A percentile compares a stretch with the other conserved stretches of the same genome.
Conservation (phyloP, 108 stramenopile genomes). For the Epithemia pelagica region DNA sequence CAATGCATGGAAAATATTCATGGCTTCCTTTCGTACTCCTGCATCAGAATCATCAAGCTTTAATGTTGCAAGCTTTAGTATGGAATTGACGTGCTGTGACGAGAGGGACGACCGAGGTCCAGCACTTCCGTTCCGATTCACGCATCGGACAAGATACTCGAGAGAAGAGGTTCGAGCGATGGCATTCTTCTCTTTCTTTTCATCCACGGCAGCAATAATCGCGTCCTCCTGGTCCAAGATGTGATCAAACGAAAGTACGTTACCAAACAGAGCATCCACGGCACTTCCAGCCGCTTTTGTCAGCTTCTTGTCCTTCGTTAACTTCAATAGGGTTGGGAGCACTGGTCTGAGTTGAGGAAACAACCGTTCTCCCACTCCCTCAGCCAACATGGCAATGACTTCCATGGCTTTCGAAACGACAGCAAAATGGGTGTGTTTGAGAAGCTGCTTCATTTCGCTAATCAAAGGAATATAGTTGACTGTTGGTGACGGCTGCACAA, state of each 20-base stretch:
- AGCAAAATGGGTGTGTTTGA: conserved; percentile 79
- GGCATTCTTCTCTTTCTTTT: conserved; percentile 76
- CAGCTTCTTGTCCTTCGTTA: conserved; percentile 86
- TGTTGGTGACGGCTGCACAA: conserved; percentile 42
- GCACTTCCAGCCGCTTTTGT: conserved; percentile 43
- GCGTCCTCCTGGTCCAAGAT: conserved; percentile 61
- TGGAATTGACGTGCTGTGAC: conserved; percentile 21
- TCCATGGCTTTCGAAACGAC: conserved; percentile 67
- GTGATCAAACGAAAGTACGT: conserved; percentile 69
- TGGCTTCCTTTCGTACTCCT: conserved; percentile 53
- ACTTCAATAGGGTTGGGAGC: conserved; percentile 36
- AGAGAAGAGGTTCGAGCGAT: conserved; percentile 49
- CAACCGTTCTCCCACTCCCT: conserved; percentile 77
- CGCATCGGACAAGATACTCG: conserved; percentile 64
- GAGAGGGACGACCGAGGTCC: conserved; percentile 48
- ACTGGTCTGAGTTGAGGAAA: conserved; percentile 68
- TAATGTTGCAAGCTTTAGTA: conserved; percentile 33
- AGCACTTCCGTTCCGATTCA: conserved; percentile 32
- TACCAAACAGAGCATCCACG: conserved; percentile 73
- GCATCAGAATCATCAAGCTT: conserved; percentile 79
- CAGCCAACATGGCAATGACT: conserved; percentile 71
- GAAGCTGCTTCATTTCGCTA: conserved; percentile 56
- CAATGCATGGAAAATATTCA: conserved; percentile 42
- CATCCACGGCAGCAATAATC: conserved; percentile 50
- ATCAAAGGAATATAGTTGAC: conserved; percentile 67